Conservation (phyloP, 2,329 filamentous ascomycete genomes). For the Epichloe uncinata region DNA sequence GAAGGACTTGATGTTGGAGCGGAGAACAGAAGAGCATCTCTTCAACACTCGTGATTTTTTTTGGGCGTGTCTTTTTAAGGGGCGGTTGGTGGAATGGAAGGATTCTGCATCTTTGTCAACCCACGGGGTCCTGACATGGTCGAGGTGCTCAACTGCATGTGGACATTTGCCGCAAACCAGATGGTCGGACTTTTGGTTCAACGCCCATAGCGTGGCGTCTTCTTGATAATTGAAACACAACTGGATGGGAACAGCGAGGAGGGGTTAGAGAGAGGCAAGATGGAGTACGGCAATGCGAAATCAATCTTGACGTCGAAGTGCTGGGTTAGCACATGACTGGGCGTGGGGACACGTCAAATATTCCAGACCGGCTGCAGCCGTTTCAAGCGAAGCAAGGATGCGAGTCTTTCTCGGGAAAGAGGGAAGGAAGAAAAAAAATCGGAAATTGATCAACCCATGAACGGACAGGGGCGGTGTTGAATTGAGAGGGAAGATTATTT, state of each 20-base stretch:
- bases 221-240: neutral
- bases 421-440: neutral
- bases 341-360: neutral
- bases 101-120: conserved; percentile 8
- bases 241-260: neutral
- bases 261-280: neutral
- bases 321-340: neutral
- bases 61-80: conserved; percentile 4
- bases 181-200: neutral
- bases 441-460: neutral
- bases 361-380: neutral
- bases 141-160: conserved; percentile 6
- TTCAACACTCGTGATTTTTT: conserved; percentile 7
- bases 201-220: conserved; percentile 5
- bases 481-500: neutral
- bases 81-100: neutral
- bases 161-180: neutral
- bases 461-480: neutral
- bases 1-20: conserved; percentile 5
- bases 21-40: conserved; percentile 7
- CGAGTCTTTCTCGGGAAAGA: neutral
- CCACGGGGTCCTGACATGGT: conserved; percentile 9
- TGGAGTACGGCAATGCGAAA: neutral
- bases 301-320: neutral
- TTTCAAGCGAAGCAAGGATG: neutral